Evolutionary conservation across 2,329 filamentous ascomycete species (phyloP), one percentile per base, ranked within the genome.

Genomic region (Alternaria postmessia): DNA sequence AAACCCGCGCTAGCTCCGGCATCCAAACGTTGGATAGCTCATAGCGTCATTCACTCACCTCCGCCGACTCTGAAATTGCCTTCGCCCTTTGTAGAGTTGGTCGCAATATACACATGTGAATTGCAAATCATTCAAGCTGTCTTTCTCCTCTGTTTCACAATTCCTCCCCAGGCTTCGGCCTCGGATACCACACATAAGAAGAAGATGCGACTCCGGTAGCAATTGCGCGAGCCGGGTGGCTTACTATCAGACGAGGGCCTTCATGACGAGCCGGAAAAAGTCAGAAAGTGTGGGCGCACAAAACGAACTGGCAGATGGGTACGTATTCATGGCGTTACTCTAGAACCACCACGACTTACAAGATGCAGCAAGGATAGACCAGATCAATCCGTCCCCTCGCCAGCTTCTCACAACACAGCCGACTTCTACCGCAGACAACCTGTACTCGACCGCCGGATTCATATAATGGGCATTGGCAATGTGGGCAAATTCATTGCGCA

Each of bases 391-490:
- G 14, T 24, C n/a, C 7, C 16, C 14, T 24, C 43, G 8, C 53
- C 16, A 18, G 46, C 22, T 26, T 48, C 20, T 32, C 51, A 46
- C 44, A 66, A 63, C 46, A 57, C 71, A 5, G 65, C 73, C 57
- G 69, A 71, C 47, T 77, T 78, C 67, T 78, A 78, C 61, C 74
- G 76, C 57, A 57, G 57, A 7, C 55, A 70, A 38, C 67, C 71
- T 11, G 70, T 74, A 4, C 39, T 68, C 32, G 67, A 78, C 49
- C 68, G 70, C 38, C 69, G 75, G 3, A 74, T 78, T 24, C 88
- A 95, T 72, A 85, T 97, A 48, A 81, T 97, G 3, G 94, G 94
- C 11, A 75, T 91, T 11, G 94, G 94, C 36, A 96, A 93, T 73
- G 83, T 97, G 12, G 94, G 93, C 14, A 88, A 88, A 43, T 86